A percentile compares a stretch with the other conserved stretches of the same genome.
Evolutionary conservation across 2,329 filamentous ascomycete species (phyloP).

Genomic region (Blastomyces emzantsi): DNA sequence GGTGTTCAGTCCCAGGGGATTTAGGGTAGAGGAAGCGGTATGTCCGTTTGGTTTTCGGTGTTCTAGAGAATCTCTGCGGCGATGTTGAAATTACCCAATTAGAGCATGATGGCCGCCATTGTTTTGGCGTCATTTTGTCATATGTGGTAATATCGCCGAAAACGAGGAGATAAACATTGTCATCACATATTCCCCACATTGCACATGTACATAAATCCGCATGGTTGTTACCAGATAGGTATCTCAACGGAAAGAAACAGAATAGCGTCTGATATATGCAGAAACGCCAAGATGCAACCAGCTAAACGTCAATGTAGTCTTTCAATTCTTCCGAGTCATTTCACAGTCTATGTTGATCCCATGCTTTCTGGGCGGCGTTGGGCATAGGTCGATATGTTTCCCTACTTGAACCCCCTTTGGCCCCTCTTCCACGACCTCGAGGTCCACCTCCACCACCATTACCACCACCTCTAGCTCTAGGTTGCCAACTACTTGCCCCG

Average conservation of each 20-base stretch:
- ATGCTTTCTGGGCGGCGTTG: constrained; percentile 26
- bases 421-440: constrained; percentile 17
- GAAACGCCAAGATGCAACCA: constrained; percentile 1
- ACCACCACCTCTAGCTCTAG: constrained; percentile 9
- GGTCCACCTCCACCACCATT: constrained; percentile 20
- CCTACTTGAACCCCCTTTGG: constrained; percentile 13
- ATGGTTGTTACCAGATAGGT: not conserved
- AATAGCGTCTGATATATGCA: not conserved
- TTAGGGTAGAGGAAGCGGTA: not conserved
- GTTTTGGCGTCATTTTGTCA: not conserved
- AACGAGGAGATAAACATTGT: not conserved
- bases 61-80: not conserved
- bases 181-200: not conserved
- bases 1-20: not conserved
- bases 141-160: not conserved
- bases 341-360: constrained; percentile 26
- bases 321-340: not conserved
- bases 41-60: not conserved
- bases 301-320: not conserved
- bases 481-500: constrained; percentile 19
- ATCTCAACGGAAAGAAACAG: not conserved
- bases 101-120: not conserved
- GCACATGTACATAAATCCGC: not conserved
- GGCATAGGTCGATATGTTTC: constrained; percentile 28
- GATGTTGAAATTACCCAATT: not conserved